These are phyloP conservation scores for Brassica hybrid DNA, from an alignment of 441 rosid species.

Conservation along the genomic window DNA sequence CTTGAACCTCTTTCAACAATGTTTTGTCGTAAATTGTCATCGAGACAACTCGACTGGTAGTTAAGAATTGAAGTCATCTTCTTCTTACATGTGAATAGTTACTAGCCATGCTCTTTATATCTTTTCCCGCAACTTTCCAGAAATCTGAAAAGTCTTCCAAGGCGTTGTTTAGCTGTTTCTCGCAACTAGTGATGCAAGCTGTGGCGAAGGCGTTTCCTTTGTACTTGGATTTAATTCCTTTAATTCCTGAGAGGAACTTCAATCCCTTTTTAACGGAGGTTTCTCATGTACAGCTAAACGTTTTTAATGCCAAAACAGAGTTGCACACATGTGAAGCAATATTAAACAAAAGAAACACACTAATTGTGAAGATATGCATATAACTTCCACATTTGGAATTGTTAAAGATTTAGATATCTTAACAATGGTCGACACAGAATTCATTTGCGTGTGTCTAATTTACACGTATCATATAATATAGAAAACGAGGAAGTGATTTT, in stretches of 20 bases:
- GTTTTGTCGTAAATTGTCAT: constrained; percentile 42
- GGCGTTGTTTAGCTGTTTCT: constrained; percentile 38
- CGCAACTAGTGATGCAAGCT: constrained; percentile 32
- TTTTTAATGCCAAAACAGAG: no score
- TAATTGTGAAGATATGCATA: no score
- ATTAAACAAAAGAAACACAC: no score
- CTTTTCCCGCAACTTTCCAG: constrained; percentile 44
- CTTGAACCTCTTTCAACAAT: constrained; percentile 37
- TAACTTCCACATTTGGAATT: no score
- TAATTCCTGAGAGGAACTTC: constrained; percentile 32
- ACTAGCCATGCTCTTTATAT: constrained; percentile 37
- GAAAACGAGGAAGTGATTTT: neutral
- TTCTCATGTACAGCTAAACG: constrained; percentile 1
- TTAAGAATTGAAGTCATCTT: constrained; percentile 40
- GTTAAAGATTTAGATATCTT: no score
- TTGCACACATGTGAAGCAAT: no score
- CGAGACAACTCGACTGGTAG: constrained; percentile 42
- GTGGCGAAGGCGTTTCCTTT: constrained; percentile 36
- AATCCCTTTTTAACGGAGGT: constrained; percentile 34
- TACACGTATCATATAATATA: neutral
- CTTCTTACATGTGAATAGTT: constrained; percentile 44
- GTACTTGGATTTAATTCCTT: constrained; percentile 30
- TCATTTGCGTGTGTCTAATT: no score
- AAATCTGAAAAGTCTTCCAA: constrained; percentile 44
- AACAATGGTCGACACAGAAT: no score